Base-by-base conservation (phyloP, 2,329 filamentous ascomycete genomes). In the Escovopsis sp. region DNA sequence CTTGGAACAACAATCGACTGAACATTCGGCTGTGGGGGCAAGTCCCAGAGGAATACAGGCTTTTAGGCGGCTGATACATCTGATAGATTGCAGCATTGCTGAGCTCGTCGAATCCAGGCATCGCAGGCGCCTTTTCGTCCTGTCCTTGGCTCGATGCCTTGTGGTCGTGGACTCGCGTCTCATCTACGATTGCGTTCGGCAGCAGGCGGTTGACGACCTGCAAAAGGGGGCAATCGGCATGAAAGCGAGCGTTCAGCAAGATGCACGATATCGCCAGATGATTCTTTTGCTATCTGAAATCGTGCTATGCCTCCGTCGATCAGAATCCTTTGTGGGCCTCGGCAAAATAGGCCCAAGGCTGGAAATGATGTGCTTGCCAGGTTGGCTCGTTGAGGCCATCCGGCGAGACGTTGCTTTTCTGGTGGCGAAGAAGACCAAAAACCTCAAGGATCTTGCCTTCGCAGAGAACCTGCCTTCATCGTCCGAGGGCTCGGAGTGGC, bases 371-470 rank as follows among this genome's bases (percentile, higher is more conserved):
- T 49, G 48, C 3, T 47, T 67, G 5, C 53, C 57, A 4, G 47
- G 47, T 9, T 55, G 54, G 43, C 55, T 63, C 23, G 47, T 66
- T 6, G 48, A 54, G 28, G 60, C 58, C 18, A 54, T 75, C 32
- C 61, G 61, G 28, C 56, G 59, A 3, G 69, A 73, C 28, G 63
- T 64, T 2, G 71, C 72, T 0, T 73, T 75, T 48, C 53, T 66
- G 28, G 55, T 75, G 26, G 71, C 72, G 1, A 67, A 72, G 45
- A 62, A 65, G 42, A 75, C 70, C 12, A 68, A 67, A 42, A 67
- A 73, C 48, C 56, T 75, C 6, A 59, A 67, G 26, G 72, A 76
- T 48, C 62, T 75, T 35, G 67, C 66, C 9, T 73, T 70, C 49
- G 72, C 71, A 3, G 73, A 76, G 48, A 62, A 56, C 28, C 56